These are phyloP conservation scores for Tylopilus subfusipes DNA, from an alignment of 768 basidiomycete genomes.

Conservation along the genomic window DNA sequence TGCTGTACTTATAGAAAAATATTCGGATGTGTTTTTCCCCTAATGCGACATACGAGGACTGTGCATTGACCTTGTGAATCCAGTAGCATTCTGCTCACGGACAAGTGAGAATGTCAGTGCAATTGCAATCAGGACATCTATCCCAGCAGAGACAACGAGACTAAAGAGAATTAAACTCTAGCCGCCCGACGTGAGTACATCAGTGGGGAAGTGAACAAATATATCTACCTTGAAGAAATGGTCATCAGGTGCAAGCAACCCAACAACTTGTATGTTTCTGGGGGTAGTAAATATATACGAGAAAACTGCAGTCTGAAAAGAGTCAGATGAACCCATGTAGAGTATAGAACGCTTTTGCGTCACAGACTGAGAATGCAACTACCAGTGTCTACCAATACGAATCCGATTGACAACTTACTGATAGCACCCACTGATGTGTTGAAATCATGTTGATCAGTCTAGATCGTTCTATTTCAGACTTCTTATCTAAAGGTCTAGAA, in stretches of 20 bases:
- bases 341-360: neutral
- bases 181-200: neutral
- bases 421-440: neutral
- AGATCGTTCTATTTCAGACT: too few relatives aligned
- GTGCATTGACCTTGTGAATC: neutral
- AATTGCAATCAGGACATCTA: conserved; percentile 6
- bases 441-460: too few relatives aligned
- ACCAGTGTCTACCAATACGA: neutral
- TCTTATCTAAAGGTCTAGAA: too few relatives aligned
- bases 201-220: neutral
- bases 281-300: neutral
- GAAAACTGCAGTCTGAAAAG: neutral
- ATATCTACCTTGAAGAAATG: neutral
- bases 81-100: neutral
- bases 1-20: neutral
- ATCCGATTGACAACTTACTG: neutral
- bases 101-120: neutral
- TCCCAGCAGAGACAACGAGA: neutral
- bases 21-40: neutral
- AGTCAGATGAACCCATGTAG: neutral
- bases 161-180: neutral
- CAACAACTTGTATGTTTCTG: neutral
- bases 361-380: neutral
- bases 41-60: too few relatives aligned
- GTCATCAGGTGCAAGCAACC: neutral